phyloP scores from a whole-genome alignment of 371 early-diverging fungal species.

The Apophysomyces variabilis region DNA sequence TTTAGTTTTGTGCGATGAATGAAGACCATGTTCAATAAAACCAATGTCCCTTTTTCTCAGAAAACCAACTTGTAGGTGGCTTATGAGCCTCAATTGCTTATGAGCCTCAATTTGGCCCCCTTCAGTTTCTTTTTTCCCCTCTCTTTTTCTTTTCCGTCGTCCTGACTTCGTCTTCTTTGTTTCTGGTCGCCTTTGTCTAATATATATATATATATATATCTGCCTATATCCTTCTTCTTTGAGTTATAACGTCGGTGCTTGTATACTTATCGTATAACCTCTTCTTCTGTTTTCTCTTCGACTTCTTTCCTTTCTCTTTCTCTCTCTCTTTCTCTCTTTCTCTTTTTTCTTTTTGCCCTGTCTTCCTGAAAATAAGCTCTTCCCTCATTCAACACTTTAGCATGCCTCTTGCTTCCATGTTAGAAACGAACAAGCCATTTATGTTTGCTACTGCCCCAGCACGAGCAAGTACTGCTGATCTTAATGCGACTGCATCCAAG shows the following conservation, averaged over 20 bases:
- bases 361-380: conserved; percentile 5
- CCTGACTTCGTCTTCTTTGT: background rate
- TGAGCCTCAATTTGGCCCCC: background rate
- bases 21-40: conserved; percentile 3
- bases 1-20: conserved; percentile 9
- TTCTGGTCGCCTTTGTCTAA: too few relatives aligned
- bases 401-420: conserved; percentile 35
- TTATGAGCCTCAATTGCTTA: conserved; percentile 1
- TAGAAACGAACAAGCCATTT: conserved; percentile 33
- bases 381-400: conserved; percentile 1
- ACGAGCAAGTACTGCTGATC: conserved; percentile 27
- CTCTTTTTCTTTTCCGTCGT: background rate
- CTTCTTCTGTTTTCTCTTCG: background rate
- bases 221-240: background rate
- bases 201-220: background rate
- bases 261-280: background rate
- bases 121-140: conserved; percentile 14
- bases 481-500: conserved; percentile 15
- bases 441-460: conserved; percentile 24
- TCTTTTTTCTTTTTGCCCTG: background rate
- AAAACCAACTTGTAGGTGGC: background rate
- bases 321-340: background rate
- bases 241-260: background rate
- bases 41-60: background rate
- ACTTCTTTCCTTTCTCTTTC: background rate